Evolutionary conservation across 257 asterid species (phyloP), one percentile per base, ranked within the genome.

Genomic region (Jacaranda copaia): DNA sequence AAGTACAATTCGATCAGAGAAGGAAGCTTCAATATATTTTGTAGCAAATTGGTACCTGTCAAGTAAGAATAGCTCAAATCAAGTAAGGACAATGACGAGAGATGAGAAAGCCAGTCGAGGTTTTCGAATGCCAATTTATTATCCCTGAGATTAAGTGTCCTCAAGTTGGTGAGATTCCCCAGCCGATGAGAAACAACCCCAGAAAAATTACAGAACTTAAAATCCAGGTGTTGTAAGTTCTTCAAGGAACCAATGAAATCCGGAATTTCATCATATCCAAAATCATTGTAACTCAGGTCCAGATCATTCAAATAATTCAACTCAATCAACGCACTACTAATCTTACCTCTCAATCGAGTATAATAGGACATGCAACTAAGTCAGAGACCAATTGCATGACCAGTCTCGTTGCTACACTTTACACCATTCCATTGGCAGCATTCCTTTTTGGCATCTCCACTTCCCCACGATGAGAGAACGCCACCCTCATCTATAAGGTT

Each of bases 361-460:
- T n/a, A n/a, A n/a, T n/a, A n/a, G n/a, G n/a, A n/a, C n/a, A n/a
- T n/a, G 1, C 0, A 8, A 36, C 5, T 6, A 32, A 87, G 80
- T 0, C 8, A 64, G 9, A 88, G 81, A 5, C 8, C 46, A 0
- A 57, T 69, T 2, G 85, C 83, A 64, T 81, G 78, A 6, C 82
- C 70, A 0, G 84, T 84, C 8, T n/a, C 38, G 74, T 85, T 80
- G 77, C 84, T 75, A 55, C 92, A 88, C 0, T 1, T 2, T 3
- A 88, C 68, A 0, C 84, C 86, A 1, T n/a, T 7, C 90, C 92
- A 88, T 13, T 64, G 18, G 70, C 90, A 88, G 77, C 92, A 88
- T 18, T 85, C 86, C 52, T 61, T 65, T 32, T 43, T 14, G 45
- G 53, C 20, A 40, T 72, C 82, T 20, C 68, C 84, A 13, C 9